These are phyloP conservation scores for Pneumocystis carinii DNA, from an alignment of 1,139 yeast species.

Conservation along the genomic window DNA sequence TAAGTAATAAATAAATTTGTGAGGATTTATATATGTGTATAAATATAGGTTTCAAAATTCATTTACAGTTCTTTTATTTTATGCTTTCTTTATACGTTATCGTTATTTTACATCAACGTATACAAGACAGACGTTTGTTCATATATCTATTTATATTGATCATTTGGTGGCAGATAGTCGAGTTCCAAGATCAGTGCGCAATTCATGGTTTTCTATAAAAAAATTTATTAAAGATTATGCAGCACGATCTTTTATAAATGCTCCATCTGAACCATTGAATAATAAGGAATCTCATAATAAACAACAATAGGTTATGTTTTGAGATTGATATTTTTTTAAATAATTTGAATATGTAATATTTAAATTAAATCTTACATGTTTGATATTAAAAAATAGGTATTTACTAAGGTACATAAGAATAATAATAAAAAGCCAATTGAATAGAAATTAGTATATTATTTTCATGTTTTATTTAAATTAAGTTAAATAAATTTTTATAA, in stretches of 20 bases:
- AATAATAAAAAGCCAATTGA: too few species aligned
- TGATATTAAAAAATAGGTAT: too few species aligned
- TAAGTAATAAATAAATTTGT: background rate
- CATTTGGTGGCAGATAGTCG: slow-evolving; percentile 11
- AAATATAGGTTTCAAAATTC: slow-evolving; percentile 4
- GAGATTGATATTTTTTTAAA: background rate
- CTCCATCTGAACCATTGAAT: background rate
- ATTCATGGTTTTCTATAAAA: slow-evolving; percentile 11
- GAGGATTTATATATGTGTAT: background rate
- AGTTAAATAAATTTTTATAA: too few species aligned
- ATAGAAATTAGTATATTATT: too few species aligned
- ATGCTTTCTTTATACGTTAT: slow-evolving; percentile 11
- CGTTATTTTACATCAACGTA: slow-evolving; percentile 12
- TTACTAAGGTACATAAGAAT: too few species aligned
- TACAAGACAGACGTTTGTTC: slow-evolving; percentile 10
- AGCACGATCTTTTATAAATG: slow-evolving; percentile 2
- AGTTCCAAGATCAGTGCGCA: slow-evolving; percentile 7
- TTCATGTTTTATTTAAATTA: too few species aligned
- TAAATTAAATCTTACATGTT: too few species aligned
- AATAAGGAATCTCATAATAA: background rate
- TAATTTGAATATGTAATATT: background rate
- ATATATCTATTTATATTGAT: slow-evolving; percentile 9
- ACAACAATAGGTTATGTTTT: background rate
- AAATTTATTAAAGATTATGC: slow-evolving; percentile 8
- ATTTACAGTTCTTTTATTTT: slow-evolving; percentile 6